phyloP scores from a whole-genome alignment of 2,329 filamentous ascomycete genomes.

The Anthostomella pinea region DNA sequence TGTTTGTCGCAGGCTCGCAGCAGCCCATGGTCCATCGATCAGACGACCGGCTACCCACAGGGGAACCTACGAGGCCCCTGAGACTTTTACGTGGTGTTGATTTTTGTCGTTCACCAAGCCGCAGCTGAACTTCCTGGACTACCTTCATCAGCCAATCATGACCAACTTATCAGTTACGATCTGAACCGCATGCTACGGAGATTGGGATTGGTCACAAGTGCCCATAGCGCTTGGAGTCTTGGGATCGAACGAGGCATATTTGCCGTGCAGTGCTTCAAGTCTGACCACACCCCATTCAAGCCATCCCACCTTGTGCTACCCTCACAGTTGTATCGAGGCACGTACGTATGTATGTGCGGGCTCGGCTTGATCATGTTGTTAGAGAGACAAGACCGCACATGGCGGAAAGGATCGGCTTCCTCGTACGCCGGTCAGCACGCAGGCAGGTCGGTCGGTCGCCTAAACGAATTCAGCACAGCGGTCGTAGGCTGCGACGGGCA shows the following conservation, averaged over 20 bases:
- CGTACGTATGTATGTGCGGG: no score
- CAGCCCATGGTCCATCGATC: no score
- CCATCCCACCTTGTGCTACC: no score
- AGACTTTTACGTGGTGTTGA: constrained; percentile 6
- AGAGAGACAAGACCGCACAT: no score
- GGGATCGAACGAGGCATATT: constrained; percentile 1
- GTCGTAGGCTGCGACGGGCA: no score
- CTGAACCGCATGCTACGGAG: constrained; percentile 1
- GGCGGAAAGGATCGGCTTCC: constrained; percentile 1
- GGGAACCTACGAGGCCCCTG: constrained; percentile 16
- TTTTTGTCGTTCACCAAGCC: not conserved
- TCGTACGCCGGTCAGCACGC: not conserved
- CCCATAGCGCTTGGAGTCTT: constrained; percentile 1
- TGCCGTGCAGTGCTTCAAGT: not conserved
- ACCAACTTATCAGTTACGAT: constrained; percentile 1
- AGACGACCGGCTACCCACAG: no score
- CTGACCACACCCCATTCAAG: not conserved
- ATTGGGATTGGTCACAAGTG: not conserved
- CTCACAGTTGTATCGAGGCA: no score
- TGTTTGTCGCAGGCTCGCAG: no score
- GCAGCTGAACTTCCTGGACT: not conserved
- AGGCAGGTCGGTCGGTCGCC: no score
- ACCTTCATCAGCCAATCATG: constrained; percentile 1
- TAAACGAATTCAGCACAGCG: no score
- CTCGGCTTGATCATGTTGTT: no score